Evolutionary conservation across 192 early-diverging fungal genomes (phyloP), one percentile per base, ranked within the genome.

Genomic region (Coemansia umbellata): DNA sequence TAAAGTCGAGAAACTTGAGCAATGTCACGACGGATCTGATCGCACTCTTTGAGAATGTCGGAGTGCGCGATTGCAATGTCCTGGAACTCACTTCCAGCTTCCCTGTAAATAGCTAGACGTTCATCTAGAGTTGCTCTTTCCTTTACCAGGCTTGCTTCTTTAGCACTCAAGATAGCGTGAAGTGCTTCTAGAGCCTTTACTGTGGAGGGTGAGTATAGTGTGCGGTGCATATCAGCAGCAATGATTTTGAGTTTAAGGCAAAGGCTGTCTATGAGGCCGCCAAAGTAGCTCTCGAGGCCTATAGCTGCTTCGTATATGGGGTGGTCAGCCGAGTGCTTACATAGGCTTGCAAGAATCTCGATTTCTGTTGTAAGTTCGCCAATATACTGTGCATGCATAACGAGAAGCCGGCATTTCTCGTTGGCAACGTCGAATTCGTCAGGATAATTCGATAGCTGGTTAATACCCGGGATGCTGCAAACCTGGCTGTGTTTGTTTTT

Each of bases 221-320:
- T 53, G 24, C 43, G 50, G 57, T 63, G 47, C 72, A 74, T 74
- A n/a, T 74, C 72, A 10, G 56, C 65, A 0, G 56, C 55, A 37
- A 53, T 35, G 22, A 74, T 58, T 32, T 53, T 50, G 37, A 68
- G 57, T 53, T 74, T 74, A 19, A 74, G 72, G 24, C 56, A 50
- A 5, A 74, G 60, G 23, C 72, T 74, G 43, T 63, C 53, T 26
- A 74, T 74, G 9, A 74, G 62, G 13, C 72, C 64, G 47, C 64
- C 72, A 74, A 74, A 74, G 57, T 74, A 74, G 15, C 51, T 45
- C 28, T 74, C 72, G 3, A 74, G 60, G 21, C 60, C 72, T 11
- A 42, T 44, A 2, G 64, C 72, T 0, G 59, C 57, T 21, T 51
- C 55, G 53, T 63, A 45, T 14, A 74, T 47, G 13, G 72, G 64